Evolutionary conservation across 2,329 filamentous ascomycete genomes (phyloP).

Genomic region (Biscogniauxia marginata): DNA sequence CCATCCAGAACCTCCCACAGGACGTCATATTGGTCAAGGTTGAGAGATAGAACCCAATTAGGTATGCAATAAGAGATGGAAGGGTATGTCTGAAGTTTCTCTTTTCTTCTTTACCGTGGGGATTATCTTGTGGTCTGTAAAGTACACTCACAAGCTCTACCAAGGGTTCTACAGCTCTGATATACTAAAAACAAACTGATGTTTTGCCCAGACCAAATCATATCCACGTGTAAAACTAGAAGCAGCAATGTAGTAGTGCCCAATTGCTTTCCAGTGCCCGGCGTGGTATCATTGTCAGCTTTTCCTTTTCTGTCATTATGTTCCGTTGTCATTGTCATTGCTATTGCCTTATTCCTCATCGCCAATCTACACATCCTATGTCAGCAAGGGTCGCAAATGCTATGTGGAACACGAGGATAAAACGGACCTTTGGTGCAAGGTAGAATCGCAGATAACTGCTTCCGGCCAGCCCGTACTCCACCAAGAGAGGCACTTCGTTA

Average conservation of each 20-base stretch:
- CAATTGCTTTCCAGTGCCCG: constrained; percentile 8
- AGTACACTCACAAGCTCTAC: constrained; percentile 1
- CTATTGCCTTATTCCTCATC: constrained; percentile 54
- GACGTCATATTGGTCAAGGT: not conserved
- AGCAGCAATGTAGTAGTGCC: constrained; percentile 5
- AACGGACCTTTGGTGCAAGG: constrained; percentile 88
- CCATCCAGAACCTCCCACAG: not conserved
- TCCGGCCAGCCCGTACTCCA: constrained; percentile 81
- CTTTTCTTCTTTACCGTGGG: constrained; percentile 4
- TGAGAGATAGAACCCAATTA: too few species aligned
- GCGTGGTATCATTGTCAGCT: constrained; percentile 19
- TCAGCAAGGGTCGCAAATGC: not conserved
- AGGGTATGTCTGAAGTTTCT: not conserved
- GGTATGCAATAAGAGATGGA: too few species aligned
- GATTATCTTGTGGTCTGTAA: constrained; percentile 5
- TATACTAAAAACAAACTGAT: constrained; percentile 4
- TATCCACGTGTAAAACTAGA: constrained; percentile 14
- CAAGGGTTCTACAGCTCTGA: constrained; percentile 5
- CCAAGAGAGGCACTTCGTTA: constrained; percentile 91
- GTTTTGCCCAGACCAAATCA: constrained; percentile 2
- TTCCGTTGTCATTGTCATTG: not conserved
- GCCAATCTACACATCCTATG: constrained; percentile 56
- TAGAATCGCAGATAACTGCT: constrained; percentile 96
- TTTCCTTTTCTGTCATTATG: constrained; percentile 15
- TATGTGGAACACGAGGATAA: not conserved